A percentile compares a stretch with the other conserved stretches of the same genome.
These are phyloP conservation scores for Coix lacrymajobi DNA, from an alignment of 176 grass and related monocot genomes.

Conservation along the genomic window DNA sequence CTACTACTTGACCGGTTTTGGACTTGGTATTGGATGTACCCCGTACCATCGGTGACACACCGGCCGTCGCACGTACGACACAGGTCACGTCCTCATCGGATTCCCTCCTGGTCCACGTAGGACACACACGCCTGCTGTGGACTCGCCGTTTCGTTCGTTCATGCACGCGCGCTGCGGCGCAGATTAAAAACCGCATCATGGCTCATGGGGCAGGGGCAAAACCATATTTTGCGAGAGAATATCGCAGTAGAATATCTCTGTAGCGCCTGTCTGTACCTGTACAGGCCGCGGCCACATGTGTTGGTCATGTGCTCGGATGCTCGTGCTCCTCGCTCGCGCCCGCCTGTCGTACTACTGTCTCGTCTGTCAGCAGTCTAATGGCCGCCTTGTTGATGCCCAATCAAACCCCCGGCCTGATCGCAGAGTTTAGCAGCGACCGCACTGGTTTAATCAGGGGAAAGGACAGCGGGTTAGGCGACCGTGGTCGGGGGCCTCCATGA, in stretches of 20 bases:
- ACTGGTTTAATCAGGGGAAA: conserved; percentile 10
- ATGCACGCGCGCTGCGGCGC: background rate
- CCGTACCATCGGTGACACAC: background rate
- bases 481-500: background rate
- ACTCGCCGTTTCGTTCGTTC: background rate
- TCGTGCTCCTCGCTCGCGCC: too few species aligned
- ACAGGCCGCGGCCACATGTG: background rate
- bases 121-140: background rate
- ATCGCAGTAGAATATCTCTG: background rate
- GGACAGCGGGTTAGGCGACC: conserved; percentile 3
- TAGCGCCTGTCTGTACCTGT: background rate
- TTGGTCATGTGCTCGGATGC: background rate
- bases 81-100: conserved; percentile 2
- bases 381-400: background rate
- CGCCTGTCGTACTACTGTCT: background rate
- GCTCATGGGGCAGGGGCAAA: background rate
- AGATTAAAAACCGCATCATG: too few species aligned
- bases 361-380: background rate
- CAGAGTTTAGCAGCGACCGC: background rate
- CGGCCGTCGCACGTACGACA: background rate
- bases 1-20: background rate
- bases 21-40: background rate
- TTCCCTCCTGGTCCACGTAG: conserved; percentile 18
- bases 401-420: background rate
- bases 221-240: conserved; percentile 8